phyloP scores from a whole-genome alignment of 768 basidiomycete genomes.

The Lactarius trivialis region DNA sequence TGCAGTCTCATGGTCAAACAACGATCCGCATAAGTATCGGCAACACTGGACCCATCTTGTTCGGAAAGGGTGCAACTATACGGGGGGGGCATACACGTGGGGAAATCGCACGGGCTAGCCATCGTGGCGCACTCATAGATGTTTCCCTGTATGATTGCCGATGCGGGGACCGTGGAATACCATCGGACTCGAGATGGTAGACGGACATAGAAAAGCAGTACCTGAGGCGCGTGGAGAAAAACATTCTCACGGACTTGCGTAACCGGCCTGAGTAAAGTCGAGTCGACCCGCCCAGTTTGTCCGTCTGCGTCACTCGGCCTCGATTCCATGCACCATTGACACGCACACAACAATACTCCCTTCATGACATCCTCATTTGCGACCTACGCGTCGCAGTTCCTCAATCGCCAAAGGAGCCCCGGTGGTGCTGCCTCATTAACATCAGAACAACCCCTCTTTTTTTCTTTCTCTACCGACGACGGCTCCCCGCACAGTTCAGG shows the following conservation, averaged over 20 bases:
- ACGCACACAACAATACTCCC: background rate
- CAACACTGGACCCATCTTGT: too few relatives aligned
- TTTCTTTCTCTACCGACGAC: constrained; percentile 78
- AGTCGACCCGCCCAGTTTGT: constrained; percentile 3
- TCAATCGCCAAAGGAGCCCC: constrained; percentile 50
- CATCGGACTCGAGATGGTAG: background rate
- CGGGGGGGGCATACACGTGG: background rate
- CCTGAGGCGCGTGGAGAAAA: background rate
- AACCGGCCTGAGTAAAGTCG: background rate
- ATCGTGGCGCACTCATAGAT: background rate
- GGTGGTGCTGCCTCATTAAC: constrained; percentile 40
- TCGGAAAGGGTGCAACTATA: too few relatives aligned
- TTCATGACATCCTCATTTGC: constrained; percentile 65
- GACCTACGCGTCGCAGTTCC: constrained; percentile 76
- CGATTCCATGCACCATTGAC: constrained; percentile 12
- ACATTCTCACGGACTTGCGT: constrained; percentile 6
- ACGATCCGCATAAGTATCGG: too few relatives aligned
- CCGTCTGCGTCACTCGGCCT: background rate
- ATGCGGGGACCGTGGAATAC: background rate
- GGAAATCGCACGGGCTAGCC: background rate
- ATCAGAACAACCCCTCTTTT: constrained; percentile 76
- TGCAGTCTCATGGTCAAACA: too few relatives aligned
- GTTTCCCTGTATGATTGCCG: background rate
- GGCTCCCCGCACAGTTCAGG: constrained; percentile 46
- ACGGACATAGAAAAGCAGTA: background rate